Evolutionary conservation across 306 rosid genomes (phyloP).

Genomic region (Prunus kanzakura): DNA sequence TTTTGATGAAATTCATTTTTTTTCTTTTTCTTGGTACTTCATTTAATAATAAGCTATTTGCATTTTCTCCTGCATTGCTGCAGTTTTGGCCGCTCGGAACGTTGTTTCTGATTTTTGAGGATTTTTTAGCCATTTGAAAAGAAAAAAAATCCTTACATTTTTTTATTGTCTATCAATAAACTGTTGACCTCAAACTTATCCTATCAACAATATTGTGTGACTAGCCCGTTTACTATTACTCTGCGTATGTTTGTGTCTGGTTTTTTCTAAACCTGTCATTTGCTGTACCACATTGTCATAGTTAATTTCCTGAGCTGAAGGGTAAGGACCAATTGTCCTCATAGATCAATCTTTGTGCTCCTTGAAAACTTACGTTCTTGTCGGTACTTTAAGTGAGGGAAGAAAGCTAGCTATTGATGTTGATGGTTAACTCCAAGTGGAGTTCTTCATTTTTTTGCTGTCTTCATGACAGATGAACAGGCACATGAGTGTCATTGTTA

Average conservation of each 20-base stretch:
- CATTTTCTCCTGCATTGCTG: background rate
- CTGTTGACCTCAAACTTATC: background rate
- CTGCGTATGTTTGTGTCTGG: background rate
- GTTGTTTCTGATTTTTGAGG: background rate
- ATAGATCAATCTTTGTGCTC: background rate
- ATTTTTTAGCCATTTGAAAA: background rate
- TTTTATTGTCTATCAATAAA: background rate
- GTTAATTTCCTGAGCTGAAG: background rate
- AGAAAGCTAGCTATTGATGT: background rate
- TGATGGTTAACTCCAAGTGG: background rate
- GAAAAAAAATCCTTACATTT: background rate
- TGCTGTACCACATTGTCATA: background rate
- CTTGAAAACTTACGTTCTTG: background rate
- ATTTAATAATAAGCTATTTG: background rate
- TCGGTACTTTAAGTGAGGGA: background rate
- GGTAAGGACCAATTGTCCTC: background rate
- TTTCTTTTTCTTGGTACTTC: no score
- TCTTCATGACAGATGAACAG: background rate
- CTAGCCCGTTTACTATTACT: background rate
- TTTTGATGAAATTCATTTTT: no score
- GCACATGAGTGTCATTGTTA: background rate
- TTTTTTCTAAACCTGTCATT: background rate
- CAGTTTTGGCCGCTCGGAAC: background rate
- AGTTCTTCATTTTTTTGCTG: background rate
- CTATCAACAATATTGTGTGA: background rate